A percentile compares a stretch with the other conserved stretches of the same genome.
Conservation (phyloP, 768 basidiomycete genomes). For the Phlegmacium glaucopus region DNA sequence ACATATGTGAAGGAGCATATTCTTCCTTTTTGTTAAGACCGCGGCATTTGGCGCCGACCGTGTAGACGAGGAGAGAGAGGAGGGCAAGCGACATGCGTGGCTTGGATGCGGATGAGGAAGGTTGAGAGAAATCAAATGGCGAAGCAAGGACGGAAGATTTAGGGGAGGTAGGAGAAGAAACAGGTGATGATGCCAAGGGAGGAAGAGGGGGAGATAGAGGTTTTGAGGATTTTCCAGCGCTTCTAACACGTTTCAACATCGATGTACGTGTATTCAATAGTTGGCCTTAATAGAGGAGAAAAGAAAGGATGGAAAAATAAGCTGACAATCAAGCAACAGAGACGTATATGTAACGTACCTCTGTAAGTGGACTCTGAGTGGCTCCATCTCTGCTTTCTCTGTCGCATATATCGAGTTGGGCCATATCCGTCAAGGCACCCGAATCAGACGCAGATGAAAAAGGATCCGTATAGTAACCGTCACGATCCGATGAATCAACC, state of each 20-base stretch:
- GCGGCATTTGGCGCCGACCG: constrained; percentile 91
- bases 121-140: constrained; percentile 7
- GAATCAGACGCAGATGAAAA: constrained; percentile 35
- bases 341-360: constrained; percentile 18
- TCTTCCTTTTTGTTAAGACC: constrained; percentile 88
- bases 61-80: constrained; percentile 85
- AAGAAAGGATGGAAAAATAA: not conserved
- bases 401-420: constrained; percentile 7
- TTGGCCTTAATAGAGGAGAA: constrained; percentile 19
- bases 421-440: constrained; percentile 24
- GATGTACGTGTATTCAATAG: constrained; percentile 32
- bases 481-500: constrained; percentile 17
- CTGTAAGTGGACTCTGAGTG: constrained; percentile 28
- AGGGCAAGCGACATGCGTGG: constrained; percentile 75
- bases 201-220: not conserved
- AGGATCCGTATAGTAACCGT: constrained; percentile 21
- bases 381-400: constrained; percentile 12
- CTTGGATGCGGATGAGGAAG: constrained; percentile 31
- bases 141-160: constrained; percentile 1
- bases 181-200: constrained; percentile 4
- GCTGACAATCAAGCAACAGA: not conserved
- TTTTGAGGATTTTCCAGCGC: constrained; percentile 9
- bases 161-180: constrained; percentile 1
- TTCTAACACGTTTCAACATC: constrained; percentile 16
- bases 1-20: constrained; percentile 85